Evolutionary conservation across 371 early-diverging fungal genomes (phyloP), one percentile per base, ranked within the genome.

Genomic region (Rhizopus arrhizus): DNA sequence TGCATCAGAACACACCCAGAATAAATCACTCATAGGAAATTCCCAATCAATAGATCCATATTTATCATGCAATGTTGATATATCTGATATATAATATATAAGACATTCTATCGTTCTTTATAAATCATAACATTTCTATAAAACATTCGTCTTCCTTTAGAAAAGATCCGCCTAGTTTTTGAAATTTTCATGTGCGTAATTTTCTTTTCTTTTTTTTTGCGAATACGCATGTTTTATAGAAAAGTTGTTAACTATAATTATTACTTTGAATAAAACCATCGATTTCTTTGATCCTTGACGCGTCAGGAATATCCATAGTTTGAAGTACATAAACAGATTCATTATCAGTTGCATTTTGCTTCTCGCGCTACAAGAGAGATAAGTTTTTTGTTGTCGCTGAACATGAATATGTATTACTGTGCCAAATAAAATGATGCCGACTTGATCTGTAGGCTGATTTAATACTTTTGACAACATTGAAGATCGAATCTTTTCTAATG

Each of bases 401-500:
- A 38, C 40, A 7, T 3, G 5, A 7, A 32, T 43, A 10, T 51
- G 12, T 56, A 73, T 65, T 72, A 90, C 90, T 41, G 88, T 86
- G 61, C 84, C 83, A 59, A 73, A 89, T 16, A 91, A 58, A 0
- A 91, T 55, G 15, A 91, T 65, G 29, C 89, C 90, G 2, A 88
- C 66, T 16, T 80, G 59, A 61, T 91, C 90, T 4, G 69, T 59
- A 8, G 81, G 80, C 59, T 74, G 76, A 46, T 75, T 74, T 58
- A 87, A 76, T 31, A 89, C 82, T 59, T 86, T 89, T 56, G 63
- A 72, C 22, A 83, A 49, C 28, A 83, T 66, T 12, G 84, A 83
- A 3, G 68, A 62, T 31, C 72, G 70, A 11, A 82, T 74, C 58
- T 80, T 74, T 22, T 74, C 66, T 45, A 89, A 69, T 1, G 80